Base-by-base conservation (phyloP, 148 eudicot genomes). In the Camellia granthamiana region DNA sequence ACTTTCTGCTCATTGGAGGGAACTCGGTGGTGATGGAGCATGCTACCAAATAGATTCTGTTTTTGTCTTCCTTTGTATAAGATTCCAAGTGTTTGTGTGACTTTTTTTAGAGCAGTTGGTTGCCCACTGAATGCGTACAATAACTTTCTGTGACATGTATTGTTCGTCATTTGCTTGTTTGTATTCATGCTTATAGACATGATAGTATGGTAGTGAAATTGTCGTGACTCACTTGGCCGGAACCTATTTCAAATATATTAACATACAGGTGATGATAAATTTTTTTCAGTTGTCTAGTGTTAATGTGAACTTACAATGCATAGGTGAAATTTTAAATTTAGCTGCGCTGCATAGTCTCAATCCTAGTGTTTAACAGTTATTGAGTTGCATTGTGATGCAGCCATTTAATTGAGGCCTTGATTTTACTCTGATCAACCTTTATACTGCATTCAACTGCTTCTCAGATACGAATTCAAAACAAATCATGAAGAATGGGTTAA, bases 401-500 rank as follows among this genome's bases (percentile, higher is more conserved):
- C 69, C 72, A 15, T 60, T 23, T n/a, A n/a, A 44, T 72, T 69
- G 60, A 43, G 79, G 3, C 71, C 74, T 79, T 74, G 60, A 69
- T 59, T 63, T 84, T 56, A 47, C 44, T 68, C 83, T 86, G 84
- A 86, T 66, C 65, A 49, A 64, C 81, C 21, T 75, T 42, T 79
- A 1, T 65, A 69, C 10, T 80, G 65, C 76, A 65, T 72, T 23
- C 66, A 43, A 76, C 43, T 81, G 63, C 64, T 75, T 83, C 44
- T 73, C 86, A 95, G 98, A 80, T 88, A 92, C 71, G 98, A 95
- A 83, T 95, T 93, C 78, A 91, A 85, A 79, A 86, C 89, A 79
- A 95, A 91, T 84, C 89, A 93, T 83, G 93, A 85, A 86, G 98
- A 90, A 77, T 95, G 98, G 97, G 75, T 93, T 78, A 83, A 83